phyloP scores from a whole-genome alignment of 2,329 filamentous ascomycete genomes.

The Apiospora phragmitis region DNA sequence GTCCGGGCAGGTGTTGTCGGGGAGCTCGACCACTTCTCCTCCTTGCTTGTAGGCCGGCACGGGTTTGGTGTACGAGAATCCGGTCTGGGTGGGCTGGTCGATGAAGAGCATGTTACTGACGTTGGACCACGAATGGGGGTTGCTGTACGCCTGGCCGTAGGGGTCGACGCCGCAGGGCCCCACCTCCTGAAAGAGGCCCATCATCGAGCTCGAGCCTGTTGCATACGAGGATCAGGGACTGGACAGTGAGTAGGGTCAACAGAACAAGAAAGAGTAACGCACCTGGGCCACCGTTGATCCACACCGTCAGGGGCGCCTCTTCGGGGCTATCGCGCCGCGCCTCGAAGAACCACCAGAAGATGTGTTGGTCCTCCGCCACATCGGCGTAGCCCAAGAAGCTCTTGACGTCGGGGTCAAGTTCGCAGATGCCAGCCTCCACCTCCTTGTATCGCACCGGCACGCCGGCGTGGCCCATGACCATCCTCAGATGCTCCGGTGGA shows the following conservation, averaged over 20 bases:
- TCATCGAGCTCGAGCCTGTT: slow-evolving; percentile 53
- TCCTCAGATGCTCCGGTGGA: slow-evolving; percentile 28
- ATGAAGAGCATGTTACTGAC: slow-evolving; percentile 62
- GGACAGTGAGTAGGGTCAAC: neutral
- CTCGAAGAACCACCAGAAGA: slow-evolving; percentile 53
- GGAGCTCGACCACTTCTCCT: slow-evolving; percentile 41
- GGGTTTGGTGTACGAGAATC: slow-evolving; percentile 50
- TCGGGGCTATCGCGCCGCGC: slow-evolving; percentile 43
- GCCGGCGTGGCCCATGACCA: slow-evolving; percentile 30
- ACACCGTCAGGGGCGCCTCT: slow-evolving; percentile 48
- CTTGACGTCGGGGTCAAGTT: slow-evolving; percentile 41
- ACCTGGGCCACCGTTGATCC: slow-evolving; percentile 52
- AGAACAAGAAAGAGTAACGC: neutral
- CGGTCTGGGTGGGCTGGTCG: slow-evolving; percentile 60
- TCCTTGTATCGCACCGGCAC: slow-evolving; percentile 48
- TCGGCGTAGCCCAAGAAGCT: slow-evolving; percentile 45
- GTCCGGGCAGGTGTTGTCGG: slow-evolving; percentile 47
- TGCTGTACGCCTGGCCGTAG: slow-evolving; percentile 45
- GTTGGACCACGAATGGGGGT: slow-evolving; percentile 62
- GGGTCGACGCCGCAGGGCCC: slow-evolving; percentile 42
- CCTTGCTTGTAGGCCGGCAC: slow-evolving; percentile 30
- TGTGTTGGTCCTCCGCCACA: slow-evolving; percentile 39
- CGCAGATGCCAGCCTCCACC: slow-evolving; percentile 46
- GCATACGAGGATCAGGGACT: slow-evolving; percentile 40
- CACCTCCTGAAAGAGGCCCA: slow-evolving; percentile 53